A percentile compares a stretch with the other conserved stretches of the same genome.
These are phyloP conservation scores for Yamadazyma pseudoaaseri DNA, from an alignment of 1,139 yeast genomes.

Conservation along the genomic window DNA sequence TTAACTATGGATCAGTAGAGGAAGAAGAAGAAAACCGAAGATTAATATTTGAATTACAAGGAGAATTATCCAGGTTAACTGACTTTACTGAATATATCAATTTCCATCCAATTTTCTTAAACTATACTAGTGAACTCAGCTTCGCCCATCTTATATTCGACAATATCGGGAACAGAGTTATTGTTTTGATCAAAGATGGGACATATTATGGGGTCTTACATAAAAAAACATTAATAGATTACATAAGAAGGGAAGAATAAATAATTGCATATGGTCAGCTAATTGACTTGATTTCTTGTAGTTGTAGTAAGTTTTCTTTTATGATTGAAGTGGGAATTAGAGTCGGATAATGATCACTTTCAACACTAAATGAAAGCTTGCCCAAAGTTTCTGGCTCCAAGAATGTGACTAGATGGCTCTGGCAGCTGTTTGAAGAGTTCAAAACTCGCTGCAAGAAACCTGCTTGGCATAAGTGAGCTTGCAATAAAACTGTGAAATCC, in stretches of 20 bases:
- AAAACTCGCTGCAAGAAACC: too few relatives aligned
- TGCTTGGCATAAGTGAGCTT: too few relatives aligned
- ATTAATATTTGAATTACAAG: constrained; percentile 11
- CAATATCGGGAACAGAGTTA: constrained; percentile 52
- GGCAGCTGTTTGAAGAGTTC: too few relatives aligned
- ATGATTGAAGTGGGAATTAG: too few relatives aligned
- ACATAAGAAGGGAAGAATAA: constrained; percentile 22
- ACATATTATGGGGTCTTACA: constrained; percentile 53
- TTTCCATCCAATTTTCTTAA: constrained; percentile 48
- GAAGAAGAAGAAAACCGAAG: constrained; percentile 11
- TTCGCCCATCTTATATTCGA: constrained; percentile 56
- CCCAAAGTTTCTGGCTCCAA: too few relatives aligned
- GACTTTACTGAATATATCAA: constrained; percentile 49
- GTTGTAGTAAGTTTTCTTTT: too few relatives aligned
- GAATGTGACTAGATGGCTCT: too few relatives aligned
- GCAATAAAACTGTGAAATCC: too few relatives aligned
- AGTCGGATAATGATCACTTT: too few relatives aligned
- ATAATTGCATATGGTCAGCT: too few relatives aligned
- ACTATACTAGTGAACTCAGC: constrained; percentile 49
- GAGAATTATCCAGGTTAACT: constrained; percentile 27
- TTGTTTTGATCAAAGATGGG: constrained; percentile 52
- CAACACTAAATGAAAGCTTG: too few relatives aligned
- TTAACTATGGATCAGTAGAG: constrained; percentile 25
- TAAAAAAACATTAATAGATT: constrained; percentile 55
- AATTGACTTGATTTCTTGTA: too few relatives aligned